phyloP scores from a whole-genome alignment of 495 filamentous ascomycete genomes.

The Penicillium manginii region DNA sequence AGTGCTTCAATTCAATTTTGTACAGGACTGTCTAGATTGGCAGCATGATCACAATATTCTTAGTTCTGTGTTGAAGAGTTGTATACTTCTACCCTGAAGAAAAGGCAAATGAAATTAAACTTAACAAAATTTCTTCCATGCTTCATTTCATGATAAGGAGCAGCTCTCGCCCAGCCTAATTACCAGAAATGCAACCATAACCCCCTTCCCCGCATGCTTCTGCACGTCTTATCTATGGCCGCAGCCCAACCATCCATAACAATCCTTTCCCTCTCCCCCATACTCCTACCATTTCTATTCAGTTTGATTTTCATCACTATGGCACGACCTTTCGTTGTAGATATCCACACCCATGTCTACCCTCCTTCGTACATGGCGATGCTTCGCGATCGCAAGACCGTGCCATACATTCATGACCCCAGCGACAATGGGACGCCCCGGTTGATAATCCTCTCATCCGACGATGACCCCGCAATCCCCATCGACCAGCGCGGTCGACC shows the following conservation, averaged over 20 bases:
- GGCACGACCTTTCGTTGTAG: constrained; percentile 60
- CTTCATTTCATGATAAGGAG: not conserved
- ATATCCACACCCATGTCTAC: constrained; percentile 96
- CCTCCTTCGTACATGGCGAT: constrained; percentile 81
- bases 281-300: not conserved
- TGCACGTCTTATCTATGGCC: constrained; percentile 22
- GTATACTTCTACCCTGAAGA: too few species aligned
- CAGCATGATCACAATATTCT: not conserved
- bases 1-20: not conserved
- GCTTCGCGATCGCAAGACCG: constrained; percentile 71
- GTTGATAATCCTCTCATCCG: constrained; percentile 75
- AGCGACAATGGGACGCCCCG: constrained; percentile 60
- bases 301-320: constrained; percentile 18
- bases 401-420: constrained; percentile 81
- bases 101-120: too few species aligned
- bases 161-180: not conserved
- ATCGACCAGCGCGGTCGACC: constrained; percentile 66
- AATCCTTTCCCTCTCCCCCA: not conserved
- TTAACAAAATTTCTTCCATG: too few species aligned
- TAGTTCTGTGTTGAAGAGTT: too few species aligned
- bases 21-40: not conserved
- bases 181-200: not conserved
- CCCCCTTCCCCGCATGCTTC: constrained; percentile 20
- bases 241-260: constrained; percentile 9
- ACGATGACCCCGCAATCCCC: constrained; percentile 59